A percentile compares a stretch with the other conserved stretches of the same genome.
These are phyloP conservation scores for Cucurbita maxima DNA, from an alignment of 306 rosid species.

Conservation along the genomic window DNA sequence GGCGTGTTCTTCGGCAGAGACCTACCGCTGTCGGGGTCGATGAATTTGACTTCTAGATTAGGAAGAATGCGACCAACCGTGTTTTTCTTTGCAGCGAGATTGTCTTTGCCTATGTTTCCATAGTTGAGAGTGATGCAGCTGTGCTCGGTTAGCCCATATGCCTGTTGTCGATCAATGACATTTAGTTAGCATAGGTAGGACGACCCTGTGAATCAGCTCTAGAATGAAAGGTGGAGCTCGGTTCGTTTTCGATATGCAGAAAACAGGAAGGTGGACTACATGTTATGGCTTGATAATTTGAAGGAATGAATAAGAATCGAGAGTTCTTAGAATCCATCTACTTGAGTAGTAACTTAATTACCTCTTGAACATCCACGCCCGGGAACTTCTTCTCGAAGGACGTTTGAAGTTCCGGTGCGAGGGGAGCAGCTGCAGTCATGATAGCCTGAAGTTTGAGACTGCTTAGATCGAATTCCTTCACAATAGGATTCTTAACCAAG, in stretches of 20 bases:
- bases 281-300: background rate
- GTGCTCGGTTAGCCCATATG: conserved; percentile 91
- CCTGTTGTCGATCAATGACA: conserved; percentile 23
- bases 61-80: conserved; percentile 82
- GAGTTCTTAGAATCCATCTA: background rate
- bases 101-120: conserved; percentile 21
- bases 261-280: background rate
- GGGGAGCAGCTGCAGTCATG: conserved; percentile 90
- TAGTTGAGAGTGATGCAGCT: conserved; percentile 83
- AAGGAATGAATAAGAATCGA: background rate
- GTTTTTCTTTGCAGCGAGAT: conserved; percentile 28
- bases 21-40: conserved; percentile 56
- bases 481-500: conserved; percentile 67
- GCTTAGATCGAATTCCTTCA: conserved; percentile 66
- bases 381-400: conserved; percentile 77
- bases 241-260: background rate
- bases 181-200: background rate
- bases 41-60: conserved; percentile 68
- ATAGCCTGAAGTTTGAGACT: conserved; percentile 69
- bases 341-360: background rate
- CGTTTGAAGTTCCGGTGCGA: conserved; percentile 64
- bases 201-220: background rate
- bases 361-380: conserved; percentile 66
- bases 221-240: background rate
- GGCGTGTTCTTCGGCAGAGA: conserved; percentile 69